These are phyloP conservation scores for Suhomyces coccinellae DNA, from an alignment of 1,139 yeast genomes.

Conservation along the genomic window DNA sequence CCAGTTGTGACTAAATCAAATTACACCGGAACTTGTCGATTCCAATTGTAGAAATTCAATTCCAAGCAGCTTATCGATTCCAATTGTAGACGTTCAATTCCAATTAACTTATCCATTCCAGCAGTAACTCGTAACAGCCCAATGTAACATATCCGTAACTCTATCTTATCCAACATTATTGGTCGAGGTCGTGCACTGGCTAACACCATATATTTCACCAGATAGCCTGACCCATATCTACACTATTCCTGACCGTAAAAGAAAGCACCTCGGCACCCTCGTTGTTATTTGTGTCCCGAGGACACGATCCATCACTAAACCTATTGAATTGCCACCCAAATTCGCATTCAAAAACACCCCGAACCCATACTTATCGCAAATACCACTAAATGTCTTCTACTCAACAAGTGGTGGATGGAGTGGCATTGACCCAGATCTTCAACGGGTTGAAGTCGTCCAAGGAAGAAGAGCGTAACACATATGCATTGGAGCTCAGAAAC, in stretches of 20 bases:
- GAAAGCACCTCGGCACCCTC: neutral
- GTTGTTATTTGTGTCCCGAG: neutral
- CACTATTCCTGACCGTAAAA: neutral
- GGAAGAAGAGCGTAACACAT: conserved; percentile 54
- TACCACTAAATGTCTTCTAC: conserved; percentile 29
- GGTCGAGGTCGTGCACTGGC: conserved; percentile 3
- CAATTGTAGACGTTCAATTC: too few relatives aligned
- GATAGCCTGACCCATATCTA: conserved; percentile 5
- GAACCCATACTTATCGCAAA: neutral
- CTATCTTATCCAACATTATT: too few relatives aligned
- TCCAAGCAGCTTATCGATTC: too few relatives aligned
- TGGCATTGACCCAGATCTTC: conserved; percentile 56
- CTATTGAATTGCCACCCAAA: neutral
- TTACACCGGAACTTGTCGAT: too few relatives aligned
- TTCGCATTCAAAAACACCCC: neutral
- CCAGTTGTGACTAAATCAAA: too few relatives aligned
- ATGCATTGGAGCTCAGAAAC: conserved; percentile 66
- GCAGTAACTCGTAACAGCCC: too few relatives aligned
- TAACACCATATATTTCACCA: conserved; percentile 4
- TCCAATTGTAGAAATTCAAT: too few relatives aligned
- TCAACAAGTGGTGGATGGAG: conserved; percentile 47
- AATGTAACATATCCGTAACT: too few relatives aligned
- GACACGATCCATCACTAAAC: neutral
- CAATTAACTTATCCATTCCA: too few relatives aligned
- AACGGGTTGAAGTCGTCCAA: conserved; percentile 50